Evolutionary conservation across 2,329 filamentous ascomycete genomes (phyloP), one percentile per base, ranked within the genome.

Genomic region (Fusarium albosuccineum): DNA sequence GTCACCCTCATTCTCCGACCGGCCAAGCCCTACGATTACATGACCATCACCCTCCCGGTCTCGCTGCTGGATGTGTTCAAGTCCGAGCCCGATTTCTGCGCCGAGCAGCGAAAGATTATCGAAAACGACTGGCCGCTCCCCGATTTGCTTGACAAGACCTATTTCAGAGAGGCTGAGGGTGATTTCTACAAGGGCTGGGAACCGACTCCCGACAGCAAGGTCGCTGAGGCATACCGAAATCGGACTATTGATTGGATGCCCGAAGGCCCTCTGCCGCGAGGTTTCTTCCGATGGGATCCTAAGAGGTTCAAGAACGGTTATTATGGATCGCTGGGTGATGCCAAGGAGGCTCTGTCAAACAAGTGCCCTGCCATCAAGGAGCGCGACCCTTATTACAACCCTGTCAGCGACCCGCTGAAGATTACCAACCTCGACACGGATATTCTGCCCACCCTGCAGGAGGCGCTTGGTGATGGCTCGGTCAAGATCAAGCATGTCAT

Each of bases 401-500:
- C 81, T 3, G 73, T 71, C 1, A 63, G 70, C 13, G 82, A 83
- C 37, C 81, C 81, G 0, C 62, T 83, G 42, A 80, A 78, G 55
- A 77, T 82, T 17, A 76, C 78, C 3, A 83, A 83, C 55, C 72
- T 80, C 9, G 64, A 80, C 5, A 72, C 76, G 9, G 72, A 75
- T 2, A 61, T 82, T 7, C 64, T 80, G 0, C 60, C 74, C 1
- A 67, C 67, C 1, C 64, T 80, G 2, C 68, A 71, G 55, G 50
- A 67, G 22, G 70, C 68, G 9, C 64, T 80, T 1, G 64, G 65
- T 4, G 67, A 73, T 9, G 67, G 66, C 1, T 53, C 66, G 1
- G 73, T 82, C 27, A 77, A 77, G 44, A 82, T 84, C 50, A 82
- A 82, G 62, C 80, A 84, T 50, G 75, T 84, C 6, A 72, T 83